A percentile compares a stretch with the other conserved stretches of the same genome.
Evolutionary conservation across 768 basidiomycete genomes (phyloP).

Genomic region (Psilocybe sp.): DNA sequence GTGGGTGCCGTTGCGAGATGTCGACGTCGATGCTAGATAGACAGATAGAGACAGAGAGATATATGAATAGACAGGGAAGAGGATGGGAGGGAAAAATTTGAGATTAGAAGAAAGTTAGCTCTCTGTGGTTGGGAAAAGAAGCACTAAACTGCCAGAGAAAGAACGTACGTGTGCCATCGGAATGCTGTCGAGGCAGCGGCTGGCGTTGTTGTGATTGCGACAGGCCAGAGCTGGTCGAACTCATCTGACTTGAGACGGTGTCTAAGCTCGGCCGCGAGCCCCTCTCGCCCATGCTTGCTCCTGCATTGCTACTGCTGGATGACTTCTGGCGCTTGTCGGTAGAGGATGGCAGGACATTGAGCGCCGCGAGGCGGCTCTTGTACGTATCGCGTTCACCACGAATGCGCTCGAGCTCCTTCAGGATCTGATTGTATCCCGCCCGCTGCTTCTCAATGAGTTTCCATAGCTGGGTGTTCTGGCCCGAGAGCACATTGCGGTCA

Average conservation of each 20-base stretch:
- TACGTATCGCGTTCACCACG: constrained; percentile 75
- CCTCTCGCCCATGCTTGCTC: constrained; percentile 20
- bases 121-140: background rate
- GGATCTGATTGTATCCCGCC: constrained; percentile 71
- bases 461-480: constrained; percentile 91
- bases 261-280: constrained; percentile 8
- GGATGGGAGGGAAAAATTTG: constrained; percentile 16
- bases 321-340: constrained; percentile 28
- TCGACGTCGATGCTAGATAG: constrained; percentile 21
- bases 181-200: constrained; percentile 28
- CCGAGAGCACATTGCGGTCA: constrained; percentile 77
- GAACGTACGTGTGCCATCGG: constrained; percentile 37
- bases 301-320: constrained; percentile 21
- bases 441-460: constrained; percentile 93
- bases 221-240: constrained; percentile 7
- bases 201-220: constrained; percentile 18
- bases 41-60: constrained; percentile 5
- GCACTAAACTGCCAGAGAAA: constrained; percentile 2
- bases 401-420: constrained; percentile 85
- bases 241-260: constrained; percentile 15
- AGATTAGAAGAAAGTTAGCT: constrained; percentile 6
- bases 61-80: constrained; percentile 24
- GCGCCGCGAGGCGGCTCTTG: constrained; percentile 42
- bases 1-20: constrained; percentile 22
- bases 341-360: constrained; percentile 18